A percentile compares a stretch with the other conserved stretches of the same genome.
Evolutionary conservation across 805 yeast genomes (phyloP).

Genomic region (Maudiozyma turicensis): DNA sequence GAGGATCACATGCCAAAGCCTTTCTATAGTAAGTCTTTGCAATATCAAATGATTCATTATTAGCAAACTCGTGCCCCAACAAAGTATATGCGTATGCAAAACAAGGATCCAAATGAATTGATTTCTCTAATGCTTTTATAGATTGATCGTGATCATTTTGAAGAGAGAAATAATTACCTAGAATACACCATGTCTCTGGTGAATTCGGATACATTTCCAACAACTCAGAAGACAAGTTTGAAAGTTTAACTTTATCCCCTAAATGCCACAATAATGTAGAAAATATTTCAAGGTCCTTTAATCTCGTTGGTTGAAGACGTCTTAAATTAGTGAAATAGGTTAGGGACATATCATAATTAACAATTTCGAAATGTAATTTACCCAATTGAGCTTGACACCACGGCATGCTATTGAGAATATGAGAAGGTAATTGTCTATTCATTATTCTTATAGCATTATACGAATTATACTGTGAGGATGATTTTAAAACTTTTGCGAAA

Average conservation of each 20-base stretch:
- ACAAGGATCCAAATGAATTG: conserved; percentile 54
- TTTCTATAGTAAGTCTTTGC: conserved; percentile 76
- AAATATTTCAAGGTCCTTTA: conserved; percentile 82
- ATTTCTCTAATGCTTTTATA: conserved; percentile 72
- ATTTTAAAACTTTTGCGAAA: conserved; percentile 13
- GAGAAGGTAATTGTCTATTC: conserved; percentile 44
- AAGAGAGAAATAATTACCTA: conserved; percentile 82
- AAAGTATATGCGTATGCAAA: conserved; percentile 86
- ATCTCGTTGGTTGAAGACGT: conserved; percentile 61
- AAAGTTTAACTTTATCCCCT: conserved; percentile 66
- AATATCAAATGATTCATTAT: conserved; percentile 82
- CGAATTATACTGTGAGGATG: conserved; percentile 50
- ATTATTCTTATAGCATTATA: conserved; percentile 67
- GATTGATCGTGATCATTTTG: conserved; percentile 84
- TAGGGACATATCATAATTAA: conserved; percentile 71
- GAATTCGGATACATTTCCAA: conserved; percentile 52
- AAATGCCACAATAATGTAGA: conserved; percentile 92
- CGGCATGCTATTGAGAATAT: conserved; percentile 55
- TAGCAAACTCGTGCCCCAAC: conserved; percentile 85
- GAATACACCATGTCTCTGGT: conserved; percentile 84
- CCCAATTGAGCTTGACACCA: conserved; percentile 81
- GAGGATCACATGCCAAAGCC: conserved; percentile 65
- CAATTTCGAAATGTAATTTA: conserved; percentile 74
- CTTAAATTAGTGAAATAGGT: conserved; percentile 53
- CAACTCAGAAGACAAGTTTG: conserved; percentile 76